Evolutionary conservation across 305 asterid genomes (phyloP), one percentile per base, ranked within the genome.

Genomic region (Fraxinus greggii): DNA sequence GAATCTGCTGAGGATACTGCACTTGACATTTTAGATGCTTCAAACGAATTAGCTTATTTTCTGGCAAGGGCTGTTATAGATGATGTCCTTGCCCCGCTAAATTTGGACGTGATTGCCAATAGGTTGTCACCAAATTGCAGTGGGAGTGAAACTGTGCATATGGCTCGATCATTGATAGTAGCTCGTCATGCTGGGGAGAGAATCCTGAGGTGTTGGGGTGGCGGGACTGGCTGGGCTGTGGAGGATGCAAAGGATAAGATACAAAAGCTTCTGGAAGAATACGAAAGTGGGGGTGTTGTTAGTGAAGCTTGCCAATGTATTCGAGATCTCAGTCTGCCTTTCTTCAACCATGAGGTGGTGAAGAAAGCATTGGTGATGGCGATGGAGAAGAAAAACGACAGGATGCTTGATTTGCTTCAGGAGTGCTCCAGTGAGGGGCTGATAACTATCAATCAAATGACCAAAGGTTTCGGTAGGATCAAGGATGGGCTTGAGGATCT

Each of bases 171-270:
- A 1, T 93, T 95, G 9, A 63, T 91, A 81, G 97, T 91, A 12
- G 99, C 99, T 32, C 97, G 99, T 26, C 99, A 96, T 65, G 99
- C 97, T n/a, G 99, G 99, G 26, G 99, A 96, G 92, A 91, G 99
- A 91, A 90, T 95, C 82, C 93, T 94, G 81, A 86, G 99, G 86
- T 96, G 99, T 89, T 96, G 99, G 99, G 99, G 98, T 8, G 99
- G 99, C 2, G 98, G 99, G 61, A 93, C 97, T 0, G 99, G 99
- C 8, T 96, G 99, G 99, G 98, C 98, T 0, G 99, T 96, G 82
- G 99, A 96, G 89, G 99, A 96, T 61, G 98, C 98, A 0, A 96
- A 95, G 91, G 99, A 96, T 86, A 96, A 93, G 93, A 93, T 96
- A 42, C 89, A 88, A 89, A 95, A 94, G 89, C 99, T 95, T 82